Evolutionary conservation across 768 basidiomycete genomes (phyloP).

Genomic region (Tylopilus sp.): DNA sequence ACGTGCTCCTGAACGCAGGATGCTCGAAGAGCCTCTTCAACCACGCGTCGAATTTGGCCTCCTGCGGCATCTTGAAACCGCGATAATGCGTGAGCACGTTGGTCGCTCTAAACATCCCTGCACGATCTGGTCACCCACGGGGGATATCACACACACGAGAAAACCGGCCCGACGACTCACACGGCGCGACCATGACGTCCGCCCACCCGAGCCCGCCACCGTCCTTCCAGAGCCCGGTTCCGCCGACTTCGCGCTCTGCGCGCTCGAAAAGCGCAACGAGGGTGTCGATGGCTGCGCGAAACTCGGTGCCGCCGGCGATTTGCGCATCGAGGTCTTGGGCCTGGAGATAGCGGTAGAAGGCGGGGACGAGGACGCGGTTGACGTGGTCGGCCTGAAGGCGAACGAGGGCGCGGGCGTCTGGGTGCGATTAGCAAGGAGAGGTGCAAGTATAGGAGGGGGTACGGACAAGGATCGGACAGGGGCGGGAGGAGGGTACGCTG

Average conservation of each 20-base stretch:
- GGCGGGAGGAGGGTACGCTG: slow-evolving; percentile 57
- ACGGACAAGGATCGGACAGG: slow-evolving; percentile 54
- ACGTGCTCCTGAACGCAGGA: slow-evolving; percentile 62
- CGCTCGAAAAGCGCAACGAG: slow-evolving; percentile 53
- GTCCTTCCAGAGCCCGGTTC: slow-evolving; percentile 57
- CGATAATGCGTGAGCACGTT: slow-evolving; percentile 66
- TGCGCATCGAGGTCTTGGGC: slow-evolving; percentile 58
- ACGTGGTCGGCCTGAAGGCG: slow-evolving; percentile 68
- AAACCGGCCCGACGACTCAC: slow-evolving; percentile 38
- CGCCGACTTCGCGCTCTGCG: slow-evolving; percentile 47
- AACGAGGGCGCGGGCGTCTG: slow-evolving; percentile 65
- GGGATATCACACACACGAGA: no score
- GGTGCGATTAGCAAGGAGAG: background rate
- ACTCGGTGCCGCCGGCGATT: slow-evolving; percentile 49
- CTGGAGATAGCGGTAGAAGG: slow-evolving; percentile 74
- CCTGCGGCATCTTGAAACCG: slow-evolving; percentile 54
- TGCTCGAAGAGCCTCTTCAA: slow-evolving; percentile 52
- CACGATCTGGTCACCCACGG: no score
- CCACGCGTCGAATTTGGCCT: slow-evolving; percentile 50
- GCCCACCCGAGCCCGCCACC: slow-evolving; percentile 53
- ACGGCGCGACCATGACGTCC: slow-evolving; percentile 70
- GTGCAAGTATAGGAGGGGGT: background rate
- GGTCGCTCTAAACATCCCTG: slow-evolving; percentile 67
- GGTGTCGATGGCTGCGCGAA: slow-evolving; percentile 45
- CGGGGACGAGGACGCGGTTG: slow-evolving; percentile 60